Percentiles rank a stretch among this genome's conserved stretches.
phyloP scores from a whole-genome alignment of 768 basidiomycete species.

The Serpula lacrymans region DNA sequence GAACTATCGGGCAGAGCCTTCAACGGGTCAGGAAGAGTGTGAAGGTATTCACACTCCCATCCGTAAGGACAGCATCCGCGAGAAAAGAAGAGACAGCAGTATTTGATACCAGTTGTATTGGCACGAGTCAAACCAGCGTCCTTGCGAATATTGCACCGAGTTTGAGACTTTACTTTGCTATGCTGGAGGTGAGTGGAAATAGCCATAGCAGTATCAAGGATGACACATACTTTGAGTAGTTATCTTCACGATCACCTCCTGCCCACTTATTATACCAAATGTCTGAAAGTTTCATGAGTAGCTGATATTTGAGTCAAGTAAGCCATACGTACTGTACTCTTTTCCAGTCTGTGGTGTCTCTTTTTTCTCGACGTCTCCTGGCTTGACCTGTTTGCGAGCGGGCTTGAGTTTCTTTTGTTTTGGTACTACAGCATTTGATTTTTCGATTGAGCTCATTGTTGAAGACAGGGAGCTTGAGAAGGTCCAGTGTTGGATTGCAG shows the following conservation, averaged over 20 bases:
- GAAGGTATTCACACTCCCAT: conserved; percentile 96
- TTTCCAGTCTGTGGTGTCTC: conserved; percentile 91
- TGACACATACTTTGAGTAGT: conserved; percentile 80
- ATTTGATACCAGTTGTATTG: conserved; percentile 89
- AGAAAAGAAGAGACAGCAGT: conserved; percentile 92
- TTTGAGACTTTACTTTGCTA: conserved; percentile 93
- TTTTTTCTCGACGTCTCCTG: conserved; percentile 86
- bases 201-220: conserved; percentile 7
- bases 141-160: conserved; percentile 81
- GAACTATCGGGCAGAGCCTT: conserved; percentile 81
- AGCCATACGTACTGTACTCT: conserved; percentile 77
- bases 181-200: not conserved
- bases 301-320: not conserved
- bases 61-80: conserved; percentile 98
- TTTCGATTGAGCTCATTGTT: conserved; percentile 32
- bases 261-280: conserved; percentile 99
- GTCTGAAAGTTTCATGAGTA: conserved; percentile 49
- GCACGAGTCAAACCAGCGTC: conserved; percentile 95
- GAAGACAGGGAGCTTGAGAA: conserved; percentile 6
- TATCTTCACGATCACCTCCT: conserved; percentile 97
- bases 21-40: conserved; percentile 74
- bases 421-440: conserved; percentile 12
- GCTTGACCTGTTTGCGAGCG: conserved; percentile 89
- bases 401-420: conserved; percentile 75
- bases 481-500: not conserved